These are phyloP conservation scores for Dothideomycetes sp. DNA, from an alignment of 2,329 filamentous ascomycete species.

Conservation along the genomic window DNA sequence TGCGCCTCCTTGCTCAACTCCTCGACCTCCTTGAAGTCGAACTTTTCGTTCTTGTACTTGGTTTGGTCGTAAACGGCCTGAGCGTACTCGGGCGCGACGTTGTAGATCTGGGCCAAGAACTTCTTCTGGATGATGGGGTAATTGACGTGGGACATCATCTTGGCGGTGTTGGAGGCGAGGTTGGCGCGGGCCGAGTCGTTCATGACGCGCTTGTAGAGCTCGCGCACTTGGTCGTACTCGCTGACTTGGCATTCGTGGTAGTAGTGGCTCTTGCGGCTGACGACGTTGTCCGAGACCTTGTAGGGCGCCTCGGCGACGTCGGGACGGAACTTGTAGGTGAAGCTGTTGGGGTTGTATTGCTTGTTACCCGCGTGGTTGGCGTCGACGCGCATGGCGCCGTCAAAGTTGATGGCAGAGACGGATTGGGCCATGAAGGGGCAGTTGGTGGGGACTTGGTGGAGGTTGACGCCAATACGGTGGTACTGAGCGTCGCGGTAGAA, in stretches of 20 bases:
- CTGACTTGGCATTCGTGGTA: constrained; percentile 45
- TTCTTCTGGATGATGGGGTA: constrained; percentile 31
- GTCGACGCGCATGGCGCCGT: constrained; percentile 41
- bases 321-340: constrained; percentile 42
- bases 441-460: constrained; percentile 41
- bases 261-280: constrained; percentile 45
- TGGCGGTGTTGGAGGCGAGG: constrained; percentile 42
- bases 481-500: constrained; percentile 38
- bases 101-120: constrained; percentile 45
- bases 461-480: constrained; percentile 44
- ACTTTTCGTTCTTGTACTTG: constrained; percentile 34
- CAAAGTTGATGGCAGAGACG: constrained; percentile 40
- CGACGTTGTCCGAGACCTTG: constrained; percentile 40
- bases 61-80: constrained; percentile 37
- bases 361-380: constrained; percentile 41
- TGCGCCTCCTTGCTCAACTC: constrained; percentile 37
- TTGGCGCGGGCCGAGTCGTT: constrained; percentile 34
- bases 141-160: constrained; percentile 23
- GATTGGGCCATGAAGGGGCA: constrained; percentile 43
- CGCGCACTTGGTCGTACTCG: constrained; percentile 44
- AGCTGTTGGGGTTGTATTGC: constrained; percentile 45
- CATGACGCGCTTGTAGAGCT: constrained; percentile 44
- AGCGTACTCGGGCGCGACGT: constrained; percentile 40
- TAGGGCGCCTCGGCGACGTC: constrained; percentile 44
- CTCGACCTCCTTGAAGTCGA: constrained; percentile 39